Evolutionary conservation across 345 rosid species (phyloP).

Genomic region (Erodium maritimum): DNA sequence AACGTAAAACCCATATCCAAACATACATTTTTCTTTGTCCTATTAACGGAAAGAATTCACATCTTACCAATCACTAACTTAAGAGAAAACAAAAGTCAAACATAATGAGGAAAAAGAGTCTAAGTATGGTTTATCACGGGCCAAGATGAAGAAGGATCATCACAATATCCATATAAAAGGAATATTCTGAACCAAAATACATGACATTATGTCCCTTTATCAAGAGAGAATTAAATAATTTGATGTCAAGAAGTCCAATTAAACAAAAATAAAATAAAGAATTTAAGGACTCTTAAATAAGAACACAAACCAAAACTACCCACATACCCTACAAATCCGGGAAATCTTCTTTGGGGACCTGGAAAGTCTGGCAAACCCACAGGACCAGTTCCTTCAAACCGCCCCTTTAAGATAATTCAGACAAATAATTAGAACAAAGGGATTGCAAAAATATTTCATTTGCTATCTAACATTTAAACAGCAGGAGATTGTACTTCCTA

Average conservation of each 20-base stretch:
- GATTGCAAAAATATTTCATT: background rate
- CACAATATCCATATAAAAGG: no score
- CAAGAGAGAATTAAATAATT: background rate
- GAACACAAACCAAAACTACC: background rate
- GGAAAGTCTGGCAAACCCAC: conserved; percentile 39
- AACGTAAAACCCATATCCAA: no score
- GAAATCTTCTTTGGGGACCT: conserved; percentile 38
- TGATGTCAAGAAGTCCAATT: background rate
- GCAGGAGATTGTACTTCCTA: background rate
- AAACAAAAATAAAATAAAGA: background rate
- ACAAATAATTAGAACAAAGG: background rate
- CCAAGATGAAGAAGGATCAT: no score
- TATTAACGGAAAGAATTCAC: no score
- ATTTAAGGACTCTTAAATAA: conserved; percentile 1
- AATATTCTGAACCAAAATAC: no score
- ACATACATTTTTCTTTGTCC: no score
- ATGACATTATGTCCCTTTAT: background rate
- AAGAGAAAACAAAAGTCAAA: no score
- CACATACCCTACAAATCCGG: conserved; percentile 46
- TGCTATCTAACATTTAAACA: background rate
- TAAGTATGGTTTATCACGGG: no score
- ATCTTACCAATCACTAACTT: no score
- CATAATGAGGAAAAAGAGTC: no score
- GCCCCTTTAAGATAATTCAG: conserved; percentile 31
- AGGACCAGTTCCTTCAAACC: conserved; percentile 26